Conservation (phyloP, 345 rosid genomes). For the Trapa incisa region DNA sequence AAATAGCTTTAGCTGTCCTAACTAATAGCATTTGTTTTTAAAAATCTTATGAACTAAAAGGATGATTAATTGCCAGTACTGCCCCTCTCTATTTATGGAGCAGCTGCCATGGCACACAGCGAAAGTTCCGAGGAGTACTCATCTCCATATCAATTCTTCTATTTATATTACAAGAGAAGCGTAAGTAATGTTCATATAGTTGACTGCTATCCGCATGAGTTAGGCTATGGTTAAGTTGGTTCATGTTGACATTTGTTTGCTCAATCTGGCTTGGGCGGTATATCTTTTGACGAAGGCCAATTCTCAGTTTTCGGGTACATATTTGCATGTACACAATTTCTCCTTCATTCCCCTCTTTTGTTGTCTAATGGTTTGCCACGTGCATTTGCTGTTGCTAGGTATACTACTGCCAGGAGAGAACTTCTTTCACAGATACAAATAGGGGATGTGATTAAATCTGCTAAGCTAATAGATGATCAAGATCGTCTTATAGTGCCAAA, state of each 20-base stretch:
- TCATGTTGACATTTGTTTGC: background rate
- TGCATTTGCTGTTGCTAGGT: conserved; percentile 20
- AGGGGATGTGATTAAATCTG: conserved; percentile 62
- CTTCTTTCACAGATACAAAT: conserved; percentile 71
- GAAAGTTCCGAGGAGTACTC: conserved; percentile 80
- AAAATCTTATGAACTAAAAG: conserved; percentile 15
- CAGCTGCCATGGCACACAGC: conserved; percentile 86
- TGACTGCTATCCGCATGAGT: background rate
- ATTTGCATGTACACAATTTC: background rate
- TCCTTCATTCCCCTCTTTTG: background rate
- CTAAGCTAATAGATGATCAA: conserved; percentile 58
- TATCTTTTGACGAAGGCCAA: conserved; percentile 90
- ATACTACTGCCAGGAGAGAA: conserved; percentile 63
- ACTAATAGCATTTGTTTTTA: background rate
- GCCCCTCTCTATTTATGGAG: conserved; percentile 79
- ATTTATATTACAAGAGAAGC: conserved; percentile 76
- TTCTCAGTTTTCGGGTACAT: conserved; percentile 84
- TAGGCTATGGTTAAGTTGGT: background rate
- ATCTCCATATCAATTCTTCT: conserved; percentile 80
- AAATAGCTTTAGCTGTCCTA: background rate
- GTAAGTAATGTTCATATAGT: conserved; percentile 22
- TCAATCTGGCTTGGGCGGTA: conserved; percentile 84
- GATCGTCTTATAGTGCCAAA: conserved; percentile 62
- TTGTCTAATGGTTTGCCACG: background rate
- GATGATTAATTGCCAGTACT: conserved; percentile 87